Conservation (phyloP, 257 asterid species). For the Scutellaria barbata region DNA sequence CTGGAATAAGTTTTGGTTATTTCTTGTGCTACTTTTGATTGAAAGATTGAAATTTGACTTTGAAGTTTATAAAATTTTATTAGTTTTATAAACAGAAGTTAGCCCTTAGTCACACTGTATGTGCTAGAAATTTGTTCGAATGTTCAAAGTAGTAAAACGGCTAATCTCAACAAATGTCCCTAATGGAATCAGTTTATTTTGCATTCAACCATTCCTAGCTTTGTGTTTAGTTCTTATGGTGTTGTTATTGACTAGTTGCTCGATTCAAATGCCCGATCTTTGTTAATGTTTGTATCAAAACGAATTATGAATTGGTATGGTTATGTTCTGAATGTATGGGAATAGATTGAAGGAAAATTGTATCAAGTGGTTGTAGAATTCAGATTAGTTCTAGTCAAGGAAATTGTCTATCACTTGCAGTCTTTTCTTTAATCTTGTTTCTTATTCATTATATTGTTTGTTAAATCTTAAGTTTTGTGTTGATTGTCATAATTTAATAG, state of each 20-base stretch:
- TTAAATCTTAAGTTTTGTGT: too few relatives aligned
- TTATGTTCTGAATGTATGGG: not conserved
- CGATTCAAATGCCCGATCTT: not conserved
- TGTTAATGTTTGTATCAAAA: not conserved
- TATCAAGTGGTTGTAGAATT: too few relatives aligned
- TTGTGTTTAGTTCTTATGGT: not conserved
- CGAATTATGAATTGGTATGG: not conserved
- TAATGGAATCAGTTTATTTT: not conserved
- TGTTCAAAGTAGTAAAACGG: not conserved
- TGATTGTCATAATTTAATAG: not conserved
- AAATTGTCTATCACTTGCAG: too few relatives aligned
- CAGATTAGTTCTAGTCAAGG: too few relatives aligned
- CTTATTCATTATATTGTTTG: not conserved
- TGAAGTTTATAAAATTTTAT: not conserved
- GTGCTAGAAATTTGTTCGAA: not conserved
- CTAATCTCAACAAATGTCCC: not conserved
- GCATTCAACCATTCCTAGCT: not conserved
- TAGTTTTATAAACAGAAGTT: not conserved
- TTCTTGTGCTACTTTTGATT: constrained; percentile 22
- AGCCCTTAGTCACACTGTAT: not conserved
- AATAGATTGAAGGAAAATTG: too few relatives aligned
- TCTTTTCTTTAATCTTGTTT: too few relatives aligned
- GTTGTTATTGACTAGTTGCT: not conserved
- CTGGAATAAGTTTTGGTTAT: constrained; percentile 16
- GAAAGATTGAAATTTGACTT: constrained; percentile 20